A percentile compares a stretch with the other conserved stretches of the same genome.
These are phyloP conservation scores for Ceratocystis ficicola DNA, from an alignment of 2,329 filamentous ascomycete genomes.

Conservation along the genomic window DNA sequence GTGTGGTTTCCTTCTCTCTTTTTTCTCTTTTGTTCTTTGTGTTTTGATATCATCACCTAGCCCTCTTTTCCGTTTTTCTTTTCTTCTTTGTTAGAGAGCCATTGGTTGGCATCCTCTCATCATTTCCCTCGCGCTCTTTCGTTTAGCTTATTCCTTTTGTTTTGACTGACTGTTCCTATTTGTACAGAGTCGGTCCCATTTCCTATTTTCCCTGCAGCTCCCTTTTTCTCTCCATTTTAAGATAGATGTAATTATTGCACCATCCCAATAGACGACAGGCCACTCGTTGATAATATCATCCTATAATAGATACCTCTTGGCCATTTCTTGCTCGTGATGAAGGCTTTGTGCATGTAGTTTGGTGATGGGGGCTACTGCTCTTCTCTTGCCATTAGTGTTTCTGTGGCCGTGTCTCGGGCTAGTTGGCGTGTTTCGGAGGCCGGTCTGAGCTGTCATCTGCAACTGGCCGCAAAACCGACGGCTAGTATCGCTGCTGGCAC, in stretches of 20 bases:
- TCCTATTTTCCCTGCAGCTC: background rate
- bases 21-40: background rate
- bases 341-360: too few relatives aligned
- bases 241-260: background rate
- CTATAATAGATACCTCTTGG: background rate
- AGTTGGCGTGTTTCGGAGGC: too few relatives aligned
- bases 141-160: background rate
- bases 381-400: too few relatives aligned
- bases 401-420: too few relatives aligned
- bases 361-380: too few relatives aligned
- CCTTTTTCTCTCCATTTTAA: background rate
- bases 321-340: too few relatives aligned
- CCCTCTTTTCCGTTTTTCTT: background rate
- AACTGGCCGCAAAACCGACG: too few relatives aligned
- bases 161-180: background rate
- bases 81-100: background rate
- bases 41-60: background rate
- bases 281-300: background rate
- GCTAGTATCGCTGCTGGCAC: too few relatives aligned
- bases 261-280: background rate
- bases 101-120: background rate
- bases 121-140: background rate
- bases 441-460: too few relatives aligned
- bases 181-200: background rate
- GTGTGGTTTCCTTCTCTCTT: too few relatives aligned